Percentiles rank a stretch among this genome's conserved stretches.
These are phyloP conservation scores for Ceratocystis destructans DNA, from an alignment of 2,329 filamentous ascomycete species.

Conservation along the genomic window DNA sequence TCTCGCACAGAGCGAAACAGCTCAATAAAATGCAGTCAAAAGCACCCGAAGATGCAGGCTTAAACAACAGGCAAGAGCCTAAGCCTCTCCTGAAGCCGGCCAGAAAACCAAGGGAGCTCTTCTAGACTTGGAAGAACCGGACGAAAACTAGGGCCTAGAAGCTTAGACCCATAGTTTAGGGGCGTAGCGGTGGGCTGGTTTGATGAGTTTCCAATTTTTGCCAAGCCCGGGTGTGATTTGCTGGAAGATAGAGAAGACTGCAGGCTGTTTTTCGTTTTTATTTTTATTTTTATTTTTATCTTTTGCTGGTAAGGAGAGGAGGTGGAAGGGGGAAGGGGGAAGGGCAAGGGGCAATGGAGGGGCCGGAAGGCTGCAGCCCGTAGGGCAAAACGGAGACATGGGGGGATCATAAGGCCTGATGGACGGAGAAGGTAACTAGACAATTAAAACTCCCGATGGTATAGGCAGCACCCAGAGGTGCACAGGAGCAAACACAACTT, in stretches of 20 bases:
- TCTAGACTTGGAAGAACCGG: not conserved
- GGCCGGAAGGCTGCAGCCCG: no score
- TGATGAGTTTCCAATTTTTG: not conserved
- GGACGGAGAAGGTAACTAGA: not conserved
- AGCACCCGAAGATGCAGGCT: no score
- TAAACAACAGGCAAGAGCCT: no score
- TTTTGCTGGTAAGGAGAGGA: not conserved
- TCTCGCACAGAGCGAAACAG: no score
- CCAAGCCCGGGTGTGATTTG: not conserved
- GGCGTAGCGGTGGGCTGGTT: not conserved
- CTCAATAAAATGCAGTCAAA: no score
- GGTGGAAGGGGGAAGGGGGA: not conserved
- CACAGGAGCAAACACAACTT: not conserved
- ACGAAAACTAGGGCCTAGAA: not conserved
- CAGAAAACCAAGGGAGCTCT: not conserved
- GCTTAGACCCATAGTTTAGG: constrained; percentile 3
- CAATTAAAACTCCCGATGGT: not conserved
- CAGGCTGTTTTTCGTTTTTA: no score
- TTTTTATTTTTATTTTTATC: no score
- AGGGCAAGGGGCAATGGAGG: not conserved
- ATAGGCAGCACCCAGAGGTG: not conserved
- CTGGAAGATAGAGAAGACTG: no score
- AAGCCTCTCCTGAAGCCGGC: no score
- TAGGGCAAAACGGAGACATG: no score
- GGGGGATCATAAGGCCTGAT: not conserved